Evolutionary conservation across 805 yeast genomes (phyloP).

Genomic region (Barnettozyma californica): DNA sequence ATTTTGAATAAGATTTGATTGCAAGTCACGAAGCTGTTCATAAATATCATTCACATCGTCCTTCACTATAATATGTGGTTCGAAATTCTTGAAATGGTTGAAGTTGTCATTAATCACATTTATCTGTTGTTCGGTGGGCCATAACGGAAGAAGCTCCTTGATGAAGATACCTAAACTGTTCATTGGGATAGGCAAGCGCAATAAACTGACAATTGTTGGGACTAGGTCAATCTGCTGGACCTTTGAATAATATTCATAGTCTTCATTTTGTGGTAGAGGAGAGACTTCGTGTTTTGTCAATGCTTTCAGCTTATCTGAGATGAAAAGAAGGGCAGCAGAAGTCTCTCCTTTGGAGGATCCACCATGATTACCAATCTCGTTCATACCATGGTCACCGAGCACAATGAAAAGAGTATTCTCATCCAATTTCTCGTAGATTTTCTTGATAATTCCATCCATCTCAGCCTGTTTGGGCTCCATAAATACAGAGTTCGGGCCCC

Average conservation of each 20-base stretch:
- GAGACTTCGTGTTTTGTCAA: constrained; percentile 13
- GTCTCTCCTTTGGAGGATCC: constrained; percentile 94
- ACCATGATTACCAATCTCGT: constrained; percentile 93
- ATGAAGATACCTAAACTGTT: constrained; percentile 79
- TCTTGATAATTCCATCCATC: constrained; percentile 67
- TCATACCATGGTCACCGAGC: constrained; percentile 96
- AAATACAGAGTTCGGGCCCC: constrained; percentile 76
- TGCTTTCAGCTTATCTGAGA: constrained; percentile 53
- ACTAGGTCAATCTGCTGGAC: constrained; percentile 83
- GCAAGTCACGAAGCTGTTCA: constrained; percentile 30
- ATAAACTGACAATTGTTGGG: constrained; percentile 69
- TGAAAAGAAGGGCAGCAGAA: constrained; percentile 69
- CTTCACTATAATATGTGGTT: constrained; percentile 19
- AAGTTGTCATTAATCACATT: constrained; percentile 49
- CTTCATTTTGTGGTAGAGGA: constrained; percentile 28
- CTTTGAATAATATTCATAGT: constrained; percentile 46
- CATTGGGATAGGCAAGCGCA: constrained; percentile 86
- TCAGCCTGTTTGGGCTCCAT: constrained; percentile 83
- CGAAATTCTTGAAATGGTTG: constrained; percentile 45
- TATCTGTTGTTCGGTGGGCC: constrained; percentile 34
- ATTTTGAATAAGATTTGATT: constrained; percentile 45
- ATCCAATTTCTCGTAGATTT: constrained; percentile 42
- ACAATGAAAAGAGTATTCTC: constrained; percentile 63
- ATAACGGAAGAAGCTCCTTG: constrained; percentile 48
- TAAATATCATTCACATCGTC: constrained; percentile 13